Percentiles rank a stretch among this genome's conserved stretches.
Conservation (phyloP, 257 asterid genomes). For the Lycium barbarum region DNA sequence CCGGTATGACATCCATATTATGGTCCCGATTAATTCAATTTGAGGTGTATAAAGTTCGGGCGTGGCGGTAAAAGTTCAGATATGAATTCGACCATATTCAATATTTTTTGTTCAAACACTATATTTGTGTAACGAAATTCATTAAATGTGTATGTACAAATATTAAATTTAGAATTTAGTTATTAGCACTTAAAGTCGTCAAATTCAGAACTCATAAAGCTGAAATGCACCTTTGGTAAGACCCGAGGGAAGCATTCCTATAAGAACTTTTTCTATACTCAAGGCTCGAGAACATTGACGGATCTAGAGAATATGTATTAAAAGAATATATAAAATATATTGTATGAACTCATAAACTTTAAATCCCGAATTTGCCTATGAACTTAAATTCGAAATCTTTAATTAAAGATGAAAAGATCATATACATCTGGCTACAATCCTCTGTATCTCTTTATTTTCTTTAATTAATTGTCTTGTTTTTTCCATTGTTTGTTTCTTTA, state of each 20-base stretch:
- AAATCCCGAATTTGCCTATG: neutral
- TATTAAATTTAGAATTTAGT: too few species aligned
- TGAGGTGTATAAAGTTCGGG: accelerated
- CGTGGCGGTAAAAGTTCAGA: neutral
- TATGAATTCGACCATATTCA: accelerated
- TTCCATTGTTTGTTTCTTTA: neutral
- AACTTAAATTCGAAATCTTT: neutral
- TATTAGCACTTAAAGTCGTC: too few species aligned
- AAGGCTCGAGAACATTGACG: neutral
- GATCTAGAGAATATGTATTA: neutral
- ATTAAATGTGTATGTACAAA: too few species aligned
- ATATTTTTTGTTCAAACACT: neutral
- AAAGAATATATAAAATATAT: too few species aligned
- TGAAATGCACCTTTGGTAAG: neutral
- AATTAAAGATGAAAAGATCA: neutral
- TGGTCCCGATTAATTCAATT: neutral
- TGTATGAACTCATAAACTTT: neutral
- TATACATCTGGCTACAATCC: neutral
- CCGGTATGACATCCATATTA: neutral
- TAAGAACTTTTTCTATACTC: neutral
- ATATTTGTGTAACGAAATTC: neutral
- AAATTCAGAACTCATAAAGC: neutral
- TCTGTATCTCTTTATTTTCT: neutral
- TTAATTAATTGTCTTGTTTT: neutral
- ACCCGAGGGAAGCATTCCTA: accelerated